phyloP scores from a whole-genome alignment of 176 grass and related monocot species.

The Bothriochloa decipiens region DNA sequence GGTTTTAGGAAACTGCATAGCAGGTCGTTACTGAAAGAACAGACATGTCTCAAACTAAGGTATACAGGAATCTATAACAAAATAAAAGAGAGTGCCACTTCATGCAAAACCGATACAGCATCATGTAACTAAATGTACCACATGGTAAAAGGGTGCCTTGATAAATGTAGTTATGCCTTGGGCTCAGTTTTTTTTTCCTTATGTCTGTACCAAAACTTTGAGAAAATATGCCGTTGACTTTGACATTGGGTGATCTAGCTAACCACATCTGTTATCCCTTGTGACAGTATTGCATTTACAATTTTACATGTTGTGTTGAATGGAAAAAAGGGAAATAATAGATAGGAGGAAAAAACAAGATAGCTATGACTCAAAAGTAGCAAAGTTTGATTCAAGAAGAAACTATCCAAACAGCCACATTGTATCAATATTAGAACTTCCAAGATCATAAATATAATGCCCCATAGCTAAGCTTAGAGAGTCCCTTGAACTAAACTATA shows the following conservation, averaged over 20 bases:
- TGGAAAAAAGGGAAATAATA: not conserved
- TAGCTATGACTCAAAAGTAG: not conserved
- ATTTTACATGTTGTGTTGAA: constrained; percentile 13
- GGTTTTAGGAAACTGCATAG: constrained; percentile 14
- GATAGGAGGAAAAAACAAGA: not conserved
- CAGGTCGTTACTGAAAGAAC: constrained; percentile 9
- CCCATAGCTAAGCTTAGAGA: not conserved
- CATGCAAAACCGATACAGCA: constrained; percentile 25
- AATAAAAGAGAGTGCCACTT: not conserved
- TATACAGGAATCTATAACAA: not conserved
- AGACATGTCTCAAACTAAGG: constrained; percentile 21
- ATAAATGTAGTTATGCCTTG: constrained; percentile 18
- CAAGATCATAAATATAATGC: not conserved
- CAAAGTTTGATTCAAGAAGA: constrained; percentile 8
- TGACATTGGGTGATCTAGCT: not conserved
- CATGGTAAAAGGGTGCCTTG: not conserved
- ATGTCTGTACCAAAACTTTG: not conserved
- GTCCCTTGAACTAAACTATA: constrained; percentile 24
- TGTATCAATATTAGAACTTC: constrained; percentile 32
- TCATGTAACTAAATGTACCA: constrained; percentile 9
- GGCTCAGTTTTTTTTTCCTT: constrained; percentile 9
- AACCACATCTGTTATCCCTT: not conserved
- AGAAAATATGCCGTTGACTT: not conserved
- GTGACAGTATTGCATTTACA: not conserved
- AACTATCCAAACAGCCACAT: not conserved